phyloP scores from a whole-genome alignment of 116 monocot genomes.

The Posidonia oceanica region DNA sequence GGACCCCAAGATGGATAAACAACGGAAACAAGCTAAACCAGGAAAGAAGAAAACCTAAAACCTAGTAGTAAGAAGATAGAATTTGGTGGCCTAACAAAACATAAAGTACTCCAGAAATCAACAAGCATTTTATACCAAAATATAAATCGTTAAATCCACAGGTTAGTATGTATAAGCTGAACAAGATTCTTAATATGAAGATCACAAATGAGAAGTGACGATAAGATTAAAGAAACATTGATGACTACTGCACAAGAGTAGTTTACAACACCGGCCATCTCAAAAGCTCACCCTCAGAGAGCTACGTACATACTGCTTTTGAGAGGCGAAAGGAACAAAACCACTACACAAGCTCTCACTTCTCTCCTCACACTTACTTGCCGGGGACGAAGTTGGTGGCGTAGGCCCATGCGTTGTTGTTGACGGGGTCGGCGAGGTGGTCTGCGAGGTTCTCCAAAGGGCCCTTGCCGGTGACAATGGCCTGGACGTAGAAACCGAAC shows the following conservation, averaged over 20 bases:
- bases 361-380: constrained; percentile 21
- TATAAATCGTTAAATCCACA: too few relatives aligned
- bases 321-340: neutral
- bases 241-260: neutral
- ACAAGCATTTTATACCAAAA: too few relatives aligned
- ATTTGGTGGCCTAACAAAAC: too few relatives aligned
- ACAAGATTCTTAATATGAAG: too few relatives aligned
- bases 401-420: constrained; percentile 57
- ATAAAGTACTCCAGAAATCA: too few relatives aligned
- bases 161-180: too few relatives aligned
- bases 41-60: too few relatives aligned
- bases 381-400: constrained; percentile 68
- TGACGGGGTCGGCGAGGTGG: constrained; percentile 45
- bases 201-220: too few relatives aligned
- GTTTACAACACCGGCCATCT: neutral
- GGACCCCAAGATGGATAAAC: too few relatives aligned
- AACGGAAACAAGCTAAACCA: too few relatives aligned
- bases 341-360: neutral
- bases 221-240: too few relatives aligned
- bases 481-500: constrained; percentile 60
- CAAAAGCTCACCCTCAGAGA: neutral
- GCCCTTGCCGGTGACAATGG: constrained; percentile 49
- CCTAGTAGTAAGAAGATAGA: too few relatives aligned
- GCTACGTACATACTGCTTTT: neutral
- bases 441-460: constrained; percentile 50